Conservation (phyloP, 306 rosid genomes). For the Cucurbita ficifolia region DNA sequence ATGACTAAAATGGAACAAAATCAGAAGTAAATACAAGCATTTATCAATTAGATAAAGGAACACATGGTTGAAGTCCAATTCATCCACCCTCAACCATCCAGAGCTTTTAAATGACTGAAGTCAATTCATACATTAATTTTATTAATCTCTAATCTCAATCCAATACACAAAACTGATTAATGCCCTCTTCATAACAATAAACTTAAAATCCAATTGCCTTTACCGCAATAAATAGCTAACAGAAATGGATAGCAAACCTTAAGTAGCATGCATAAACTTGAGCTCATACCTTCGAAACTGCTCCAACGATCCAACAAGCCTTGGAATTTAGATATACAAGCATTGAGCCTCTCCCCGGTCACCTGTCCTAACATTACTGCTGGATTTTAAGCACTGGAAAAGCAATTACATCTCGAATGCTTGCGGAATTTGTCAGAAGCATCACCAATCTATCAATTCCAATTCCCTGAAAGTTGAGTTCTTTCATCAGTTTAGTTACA, state of each 20-base stretch:
- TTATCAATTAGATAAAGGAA: background rate
- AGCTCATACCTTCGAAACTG: background rate
- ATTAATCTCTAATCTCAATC: background rate
- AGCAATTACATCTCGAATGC: constrained; percentile 93
- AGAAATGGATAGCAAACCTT: background rate
- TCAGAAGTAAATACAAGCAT: too few species aligned
- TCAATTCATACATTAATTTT: background rate
- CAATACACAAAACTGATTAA: background rate
- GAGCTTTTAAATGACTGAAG: background rate
- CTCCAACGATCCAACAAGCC: background rate
- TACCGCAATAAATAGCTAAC: background rate
- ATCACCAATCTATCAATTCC: constrained; percentile 94
- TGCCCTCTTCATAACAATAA: background rate
- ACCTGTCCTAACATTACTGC: constrained; percentile 16
- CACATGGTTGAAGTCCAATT: background rate
- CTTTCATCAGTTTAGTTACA: background rate
- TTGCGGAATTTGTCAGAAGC: constrained; percentile 82
- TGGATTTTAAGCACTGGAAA: constrained; percentile 81
- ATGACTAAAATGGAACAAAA: too few species aligned
- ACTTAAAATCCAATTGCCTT: background rate
- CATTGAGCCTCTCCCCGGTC: background rate
- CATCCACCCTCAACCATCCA: background rate
- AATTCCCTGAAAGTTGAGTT: constrained; percentile 52
- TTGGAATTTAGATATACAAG: background rate
- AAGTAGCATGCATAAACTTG: background rate